Percentiles rank a stretch among this genome's conserved stretches.
Evolutionary conservation across 441 rosid species (phyloP).

Genomic region (Gossypium schwendimanii): DNA sequence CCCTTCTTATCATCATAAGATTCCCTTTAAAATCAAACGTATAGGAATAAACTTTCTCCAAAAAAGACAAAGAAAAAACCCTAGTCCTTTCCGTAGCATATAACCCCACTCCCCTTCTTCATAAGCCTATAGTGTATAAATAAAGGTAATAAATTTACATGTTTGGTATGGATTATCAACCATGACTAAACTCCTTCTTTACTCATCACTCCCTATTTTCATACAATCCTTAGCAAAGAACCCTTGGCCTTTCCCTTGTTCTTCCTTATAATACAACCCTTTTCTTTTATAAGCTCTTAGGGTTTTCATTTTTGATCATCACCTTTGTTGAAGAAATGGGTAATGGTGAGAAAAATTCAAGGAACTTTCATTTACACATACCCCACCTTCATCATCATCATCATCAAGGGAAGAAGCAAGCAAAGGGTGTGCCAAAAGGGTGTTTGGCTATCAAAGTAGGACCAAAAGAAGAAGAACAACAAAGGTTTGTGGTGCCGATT

Average conservation of each 20-base stretch:
- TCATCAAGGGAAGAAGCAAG: constrained; percentile 31
- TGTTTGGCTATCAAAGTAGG: constrained; percentile 87
- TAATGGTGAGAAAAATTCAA: constrained; percentile 37
- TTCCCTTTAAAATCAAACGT: constrained; percentile 16
- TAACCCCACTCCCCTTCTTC: neutral
- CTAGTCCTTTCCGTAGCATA: neutral
- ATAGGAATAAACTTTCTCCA: neutral
- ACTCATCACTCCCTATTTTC: constrained; percentile 19
- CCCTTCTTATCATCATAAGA: neutral
- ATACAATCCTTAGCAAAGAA: no score
- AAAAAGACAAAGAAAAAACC: neutral
- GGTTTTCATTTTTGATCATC: neutral
- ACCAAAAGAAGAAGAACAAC: constrained; percentile 48
- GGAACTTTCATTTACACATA: constrained; percentile 47
- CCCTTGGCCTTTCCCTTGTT: constrained; percentile 4
- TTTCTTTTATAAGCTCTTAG: neutral
- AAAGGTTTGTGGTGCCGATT: constrained; percentile 75
- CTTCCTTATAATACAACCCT: neutral
- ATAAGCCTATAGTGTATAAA: neutral
- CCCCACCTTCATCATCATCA: constrained; percentile 28
- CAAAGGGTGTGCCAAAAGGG: constrained; percentile 71
- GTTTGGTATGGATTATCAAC: constrained; percentile 4
- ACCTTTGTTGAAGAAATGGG: constrained; percentile 29
- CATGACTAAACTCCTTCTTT: constrained; percentile 34
- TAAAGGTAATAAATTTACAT: neutral